These are phyloP conservation scores for Salvia hispanica DNA, from an alignment of 257 asterid species.

Conservation along the genomic window DNA sequence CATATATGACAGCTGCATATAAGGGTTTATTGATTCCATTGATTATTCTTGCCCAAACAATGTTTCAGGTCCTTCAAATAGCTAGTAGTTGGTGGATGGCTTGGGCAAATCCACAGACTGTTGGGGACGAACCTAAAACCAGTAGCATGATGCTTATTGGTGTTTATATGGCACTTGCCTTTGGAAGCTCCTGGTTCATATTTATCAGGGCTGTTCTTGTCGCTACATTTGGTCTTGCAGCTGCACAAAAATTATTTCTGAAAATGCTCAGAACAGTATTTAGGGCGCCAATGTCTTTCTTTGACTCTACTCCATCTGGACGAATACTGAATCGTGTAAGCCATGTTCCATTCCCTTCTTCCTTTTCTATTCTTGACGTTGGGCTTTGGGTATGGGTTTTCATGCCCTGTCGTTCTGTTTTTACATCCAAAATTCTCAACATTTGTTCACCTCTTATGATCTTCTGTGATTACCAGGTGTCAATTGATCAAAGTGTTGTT, in stretches of 20 bases:
- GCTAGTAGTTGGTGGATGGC: slow-evolving; percentile 99
- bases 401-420: slow-evolving; percentile 10
- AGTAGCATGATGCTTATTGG: slow-evolving; percentile 73
- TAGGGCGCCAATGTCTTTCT: slow-evolving; percentile 94
- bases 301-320: slow-evolving; percentile 97
- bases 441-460: slow-evolving; percentile 26
- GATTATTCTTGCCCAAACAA: slow-evolving; percentile 81
- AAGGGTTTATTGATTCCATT: slow-evolving; percentile 86
- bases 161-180: slow-evolving; percentile 96
- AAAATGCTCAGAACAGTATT: slow-evolving; percentile 80
- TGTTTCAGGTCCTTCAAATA: slow-evolving; percentile 95
- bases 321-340: slow-evolving; percentile 89
- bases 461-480: slow-evolving; percentile 67
- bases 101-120: slow-evolving; percentile 98
- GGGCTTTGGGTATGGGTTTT: background rate
- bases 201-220: slow-evolving; percentile 90
- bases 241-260: slow-evolving; percentile 84
- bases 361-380: slow-evolving; percentile 1
- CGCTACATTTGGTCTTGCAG: slow-evolving; percentile 96
- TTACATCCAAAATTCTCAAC: background rate
- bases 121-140: slow-evolving; percentile 74
- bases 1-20: slow-evolving; percentile 96
- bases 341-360: slow-evolving; percentile 15
- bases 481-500: slow-evolving; percentile 96
- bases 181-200: slow-evolving; percentile 94